Evolutionary conservation across 2,329 filamentous ascomycete species (phyloP).

Genomic region (Microsporum ferrugineum): DNA sequence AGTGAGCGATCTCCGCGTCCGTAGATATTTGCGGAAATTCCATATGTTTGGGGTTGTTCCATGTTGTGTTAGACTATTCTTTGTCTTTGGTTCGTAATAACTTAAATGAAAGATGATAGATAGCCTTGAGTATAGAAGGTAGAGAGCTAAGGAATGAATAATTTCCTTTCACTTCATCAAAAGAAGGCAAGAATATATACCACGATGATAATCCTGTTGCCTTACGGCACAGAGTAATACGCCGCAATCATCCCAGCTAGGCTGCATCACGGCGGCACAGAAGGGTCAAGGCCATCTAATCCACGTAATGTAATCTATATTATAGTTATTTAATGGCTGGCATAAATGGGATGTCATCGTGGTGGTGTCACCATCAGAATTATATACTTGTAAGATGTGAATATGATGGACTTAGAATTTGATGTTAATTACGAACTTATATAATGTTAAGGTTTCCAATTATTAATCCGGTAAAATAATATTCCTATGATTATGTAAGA

Average conservation of each 20-base stretch:
- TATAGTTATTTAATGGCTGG: too few relatives aligned
- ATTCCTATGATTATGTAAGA: not conserved
- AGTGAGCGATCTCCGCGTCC: constrained; percentile 16
- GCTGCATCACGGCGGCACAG: not conserved
- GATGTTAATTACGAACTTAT: not conserved
- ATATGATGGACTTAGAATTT: too few relatives aligned
- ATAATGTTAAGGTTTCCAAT: not conserved
- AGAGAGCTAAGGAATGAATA: not conserved
- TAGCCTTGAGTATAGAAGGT: not conserved
- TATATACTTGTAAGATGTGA: too few relatives aligned
- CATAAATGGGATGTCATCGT: too few relatives aligned
- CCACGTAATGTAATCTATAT: too few relatives aligned
- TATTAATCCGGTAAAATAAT: not conserved
- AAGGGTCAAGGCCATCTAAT: too few relatives aligned
- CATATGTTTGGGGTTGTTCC: constrained; percentile 2
- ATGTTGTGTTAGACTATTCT: not conserved
- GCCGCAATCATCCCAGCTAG: not conserved
- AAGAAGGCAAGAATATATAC: not conserved
- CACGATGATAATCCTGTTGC: not conserved
- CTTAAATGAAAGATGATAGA: not conserved
- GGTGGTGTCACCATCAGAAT: too few relatives aligned
- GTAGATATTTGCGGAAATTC: constrained; percentile 17
- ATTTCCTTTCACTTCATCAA: not conserved
- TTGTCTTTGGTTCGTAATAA: not conserved
- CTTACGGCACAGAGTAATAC: not conserved